Conservation (phyloP, 192 early-diverging fungal genomes). For the Endogone sp. region DNA sequence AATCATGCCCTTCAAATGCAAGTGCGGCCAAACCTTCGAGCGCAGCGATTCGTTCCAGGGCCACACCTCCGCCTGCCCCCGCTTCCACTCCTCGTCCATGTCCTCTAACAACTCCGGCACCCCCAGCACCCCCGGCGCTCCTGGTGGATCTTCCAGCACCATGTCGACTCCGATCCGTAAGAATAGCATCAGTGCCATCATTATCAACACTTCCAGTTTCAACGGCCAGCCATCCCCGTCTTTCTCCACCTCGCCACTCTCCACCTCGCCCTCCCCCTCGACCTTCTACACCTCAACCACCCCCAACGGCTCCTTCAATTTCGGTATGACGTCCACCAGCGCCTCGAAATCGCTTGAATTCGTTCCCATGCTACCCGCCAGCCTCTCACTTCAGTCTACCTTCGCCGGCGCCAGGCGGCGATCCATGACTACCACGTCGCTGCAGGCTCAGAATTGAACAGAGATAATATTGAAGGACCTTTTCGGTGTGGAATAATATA, state of each 20-base stretch:
- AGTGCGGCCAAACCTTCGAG: conserved; percentile 40
- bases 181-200: too few species aligned
- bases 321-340: conserved; percentile 5
- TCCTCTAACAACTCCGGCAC: conserved; percentile 19
- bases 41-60: conserved; percentile 31
- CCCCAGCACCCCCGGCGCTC: not conserved
- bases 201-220: not conserved
- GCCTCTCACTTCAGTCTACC: conserved; percentile 27
- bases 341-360: conserved; percentile 11
- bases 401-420: conserved; percentile 32
- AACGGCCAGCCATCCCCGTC: conserved; percentile 5
- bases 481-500: too few species aligned
- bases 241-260: conserved; percentile 8
- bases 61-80: conserved; percentile 32
- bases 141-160: too few species aligned
- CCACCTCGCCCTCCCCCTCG: conserved; percentile 10
- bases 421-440: conserved; percentile 12
- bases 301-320: not conserved
- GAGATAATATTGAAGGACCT: too few species aligned
- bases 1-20: conserved; percentile 38
- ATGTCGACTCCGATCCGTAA: too few species aligned
- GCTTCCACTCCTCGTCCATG: conserved; percentile 27
- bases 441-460: too few species aligned
- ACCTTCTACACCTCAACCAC: conserved; percentile 6
- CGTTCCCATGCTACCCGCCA: conserved; percentile 24